Base-by-base conservation (phyloP, 2,329 filamentous ascomycete species). In the Sporothrix protearum region DNA sequence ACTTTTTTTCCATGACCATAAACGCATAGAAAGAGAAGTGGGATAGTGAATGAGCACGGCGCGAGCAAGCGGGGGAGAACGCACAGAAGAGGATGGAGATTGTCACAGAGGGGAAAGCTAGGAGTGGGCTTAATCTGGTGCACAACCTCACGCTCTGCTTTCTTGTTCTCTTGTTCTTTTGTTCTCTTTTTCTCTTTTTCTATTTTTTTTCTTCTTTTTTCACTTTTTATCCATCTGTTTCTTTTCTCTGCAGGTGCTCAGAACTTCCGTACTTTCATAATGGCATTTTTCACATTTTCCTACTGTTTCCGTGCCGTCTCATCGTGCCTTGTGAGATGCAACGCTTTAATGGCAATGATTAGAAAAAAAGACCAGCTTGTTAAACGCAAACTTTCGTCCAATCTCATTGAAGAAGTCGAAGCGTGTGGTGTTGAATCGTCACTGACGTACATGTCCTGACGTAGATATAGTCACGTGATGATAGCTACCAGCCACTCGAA, bases 181-280 rank as follows among this genome's bases (percentile, higher is more conserved):
- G 3, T 67, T 36, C 49, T 30, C 4, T 72, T 36, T 12, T 10
- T 30, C 25, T n/a, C 12, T 57, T 57, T 47, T 36, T 28, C 57
- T 22, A 14, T 61, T 45, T 45, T n/a, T n/a, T n/a, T n/a, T n/a
- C 36, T 28, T 45, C 19, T 42, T 64, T n/a, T n/a, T n/a, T n/a
- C n/a, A n/a, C 36, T 28, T 45, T 28, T 42, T 64, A 64, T 45
- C 8, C 59, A 64, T 28, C 59, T 64, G 59, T 42, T 42, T 42
- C 19, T 71, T 69, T n/a, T 64, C 19, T 16, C 16, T 30, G 16
- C 42, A 36, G 68, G n/a, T 45, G 28, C 63, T 51, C 66, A 42
- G 16, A 16, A 47, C 42, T 47, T 47, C 42, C 42, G 19, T 19
- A 55, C 30, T 49, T 51, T 9, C 22, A 33, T 49, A 66, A 66